Percentiles rank a stretch among this genome's conserved stretches.
These are phyloP conservation scores for Metschnikowia koreensis DNA, from an alignment of 805 yeast genomes.

Conservation along the genomic window DNA sequence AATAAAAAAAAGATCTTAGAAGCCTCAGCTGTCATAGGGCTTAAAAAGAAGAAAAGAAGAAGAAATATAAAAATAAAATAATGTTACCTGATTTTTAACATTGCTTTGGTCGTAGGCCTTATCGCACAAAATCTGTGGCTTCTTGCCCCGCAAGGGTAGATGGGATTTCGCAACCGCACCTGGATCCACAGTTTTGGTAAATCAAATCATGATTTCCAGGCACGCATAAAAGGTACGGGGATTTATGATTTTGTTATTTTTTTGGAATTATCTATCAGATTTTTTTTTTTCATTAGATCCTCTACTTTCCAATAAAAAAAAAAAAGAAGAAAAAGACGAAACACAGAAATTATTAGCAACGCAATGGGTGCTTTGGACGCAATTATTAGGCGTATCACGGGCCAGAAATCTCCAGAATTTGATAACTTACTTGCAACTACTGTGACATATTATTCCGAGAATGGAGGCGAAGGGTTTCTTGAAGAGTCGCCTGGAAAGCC, in stretches of 20 bases:
- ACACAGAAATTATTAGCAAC: neutral
- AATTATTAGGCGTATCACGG: neutral
- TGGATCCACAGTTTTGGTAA: neutral
- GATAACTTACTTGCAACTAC: neutral
- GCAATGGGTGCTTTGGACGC: neutral
- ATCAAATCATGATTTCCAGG: neutral
- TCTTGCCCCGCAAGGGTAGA: neutral
- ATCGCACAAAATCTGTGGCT: neutral
- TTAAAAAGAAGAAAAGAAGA: no score
- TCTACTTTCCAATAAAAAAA: no score
- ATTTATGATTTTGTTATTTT: neutral
- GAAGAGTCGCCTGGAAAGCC: neutral
- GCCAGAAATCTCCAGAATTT: neutral
- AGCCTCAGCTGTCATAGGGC: no score
- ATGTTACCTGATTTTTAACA: no score
- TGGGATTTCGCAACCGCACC: neutral
- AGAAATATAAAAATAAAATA: no score
- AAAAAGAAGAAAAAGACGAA: no score
- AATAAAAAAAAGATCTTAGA: no score
- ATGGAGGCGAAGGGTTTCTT: neutral
- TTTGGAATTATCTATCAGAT: neutral
- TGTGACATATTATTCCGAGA: neutral
- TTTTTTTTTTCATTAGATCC: neutral
- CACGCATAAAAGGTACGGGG: neutral
- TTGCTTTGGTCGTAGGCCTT: neutral